Base-by-base conservation (phyloP, 2,329 filamentous ascomycete genomes). In the Sporothrix luriei region DNA sequence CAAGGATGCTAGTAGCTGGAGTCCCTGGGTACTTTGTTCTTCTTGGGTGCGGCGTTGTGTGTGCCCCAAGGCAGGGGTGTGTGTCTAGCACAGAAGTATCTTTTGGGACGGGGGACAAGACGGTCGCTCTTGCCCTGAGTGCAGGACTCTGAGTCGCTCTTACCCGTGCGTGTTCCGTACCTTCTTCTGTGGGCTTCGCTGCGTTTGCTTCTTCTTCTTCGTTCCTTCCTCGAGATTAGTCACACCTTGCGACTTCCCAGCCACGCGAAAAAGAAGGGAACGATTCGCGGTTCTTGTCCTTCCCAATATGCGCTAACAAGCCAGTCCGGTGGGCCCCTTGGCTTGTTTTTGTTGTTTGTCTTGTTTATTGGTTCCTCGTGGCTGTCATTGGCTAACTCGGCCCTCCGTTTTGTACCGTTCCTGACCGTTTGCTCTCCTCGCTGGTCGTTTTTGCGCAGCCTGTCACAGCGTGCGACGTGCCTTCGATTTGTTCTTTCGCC, bases 1-100 rank as follows among this genome's bases (percentile, higher is more conserved):
- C 70, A 70, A 52, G 71, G 66, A 71, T 66, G 61, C 66, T 66
- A 71, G 71, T 64, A 66, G 68, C 10, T 61, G 48, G 40, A 46
- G 69, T 68, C 68, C 66, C 67, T 64, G 57, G 59, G 57, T 64
- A 69, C 69, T 55, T 68, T 43, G 40, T 14, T 16, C 10, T 16
- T 43, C 14, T 13, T 61, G 68, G 64, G 61, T 51, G 29, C 43
- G 26, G 66, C 52, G 66, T 51, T 24, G 21, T 68, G 54, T 51
- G 46, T 38, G 49, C 61, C 57, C 24, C 70, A 61, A 62, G 65
- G 71, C 70, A 70, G 71, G 73, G 72, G 74, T 14, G 74, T 75
- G 74, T 51, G 61, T 29, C 61, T 75, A 75, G 51, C 46, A 38
- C 10, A 40, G 19, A 72, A 62, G 68, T 73, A 74, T 55, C 66